These are phyloP conservation scores for Hyaloperonospora arabidopsidis DNA, from an alignment of 352 stramenopile species.

Conservation along the genomic window DNA sequence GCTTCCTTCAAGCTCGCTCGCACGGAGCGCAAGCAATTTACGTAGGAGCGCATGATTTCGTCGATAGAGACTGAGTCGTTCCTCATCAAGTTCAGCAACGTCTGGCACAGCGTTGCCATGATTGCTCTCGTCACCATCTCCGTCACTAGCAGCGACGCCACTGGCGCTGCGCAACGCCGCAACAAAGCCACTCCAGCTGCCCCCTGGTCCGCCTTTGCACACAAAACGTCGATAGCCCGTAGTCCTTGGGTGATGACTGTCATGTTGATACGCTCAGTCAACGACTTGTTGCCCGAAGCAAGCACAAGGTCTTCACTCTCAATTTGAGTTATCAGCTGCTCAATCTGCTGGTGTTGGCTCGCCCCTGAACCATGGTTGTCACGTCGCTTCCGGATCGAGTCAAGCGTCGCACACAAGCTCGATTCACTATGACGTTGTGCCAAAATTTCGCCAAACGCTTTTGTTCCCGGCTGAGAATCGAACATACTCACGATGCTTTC, in stretches of 20 bases:
- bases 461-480: constrained; percentile 34
- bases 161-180: constrained; percentile 30
- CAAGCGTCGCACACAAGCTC: constrained; percentile 21
- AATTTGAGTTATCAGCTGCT: constrained; percentile 33
- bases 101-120: constrained; percentile 59
- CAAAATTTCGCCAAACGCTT: constrained; percentile 39
- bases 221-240: constrained; percentile 39
- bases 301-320: constrained; percentile 11
- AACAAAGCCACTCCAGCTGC: constrained; percentile 32
- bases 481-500: constrained; percentile 48
- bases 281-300: constrained; percentile 8
- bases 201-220: constrained; percentile 39
- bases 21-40: constrained; percentile 39
- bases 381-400: constrained; percentile 26
- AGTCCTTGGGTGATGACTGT: constrained; percentile 23
- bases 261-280: constrained; percentile 23
- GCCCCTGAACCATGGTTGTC: constrained; percentile 39
- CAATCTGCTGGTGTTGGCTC: constrained; percentile 48
- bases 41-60: constrained; percentile 35
- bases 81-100: constrained; percentile 54
- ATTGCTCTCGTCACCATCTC: constrained; percentile 47
- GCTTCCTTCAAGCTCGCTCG: constrained; percentile 52
- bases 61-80: constrained; percentile 35
- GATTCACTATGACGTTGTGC: constrained; percentile 28
- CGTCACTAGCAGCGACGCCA: constrained; percentile 34